phyloP scores from a whole-genome alignment of 768 basidiomycete species.

The Amanita subjunquillea region DNA sequence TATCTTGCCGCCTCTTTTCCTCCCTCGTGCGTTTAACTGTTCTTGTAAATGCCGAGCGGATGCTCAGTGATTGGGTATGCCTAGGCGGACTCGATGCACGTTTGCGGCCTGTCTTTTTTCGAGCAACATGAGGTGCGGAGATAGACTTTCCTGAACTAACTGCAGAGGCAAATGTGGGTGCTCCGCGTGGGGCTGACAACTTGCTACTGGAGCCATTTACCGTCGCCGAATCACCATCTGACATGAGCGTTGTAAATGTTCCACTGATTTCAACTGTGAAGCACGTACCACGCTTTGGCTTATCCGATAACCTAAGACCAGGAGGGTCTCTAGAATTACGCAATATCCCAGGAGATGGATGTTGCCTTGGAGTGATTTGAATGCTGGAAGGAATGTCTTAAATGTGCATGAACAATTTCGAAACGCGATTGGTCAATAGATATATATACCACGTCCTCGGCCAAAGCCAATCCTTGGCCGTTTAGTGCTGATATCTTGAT shows the following conservation, averaged over 20 bases:
- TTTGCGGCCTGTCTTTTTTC: slow-evolving; percentile 2
- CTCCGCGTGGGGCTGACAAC: not conserved
- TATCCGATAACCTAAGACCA: not conserved
- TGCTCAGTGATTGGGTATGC: not conserved
- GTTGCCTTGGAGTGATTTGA: not conserved
- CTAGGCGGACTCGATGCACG: not conserved
- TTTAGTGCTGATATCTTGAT: not conserved
- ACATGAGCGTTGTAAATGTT: not conserved
- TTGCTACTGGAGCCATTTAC: not conserved
- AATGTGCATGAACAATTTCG: not conserved
- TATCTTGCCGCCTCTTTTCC: slow-evolving; percentile 5
- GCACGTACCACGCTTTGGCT: not conserved
- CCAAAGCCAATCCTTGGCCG: not conserved
- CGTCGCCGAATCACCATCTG: not conserved
- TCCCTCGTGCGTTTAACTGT: not conserved
- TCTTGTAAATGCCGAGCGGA: not conserved
- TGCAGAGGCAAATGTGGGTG: not conserved
- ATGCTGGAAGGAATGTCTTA: not conserved
- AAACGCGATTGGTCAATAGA: not conserved
- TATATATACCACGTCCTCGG: not conserved
- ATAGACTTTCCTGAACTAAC: not conserved
- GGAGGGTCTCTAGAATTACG: not conserved
- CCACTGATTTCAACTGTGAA: not conserved
- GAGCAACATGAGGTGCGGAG: not conserved
- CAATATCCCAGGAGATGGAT: not conserved